A percentile compares a stretch with the other conserved stretches of the same genome.
Evolutionary conservation across 176 grass and related monocot genomes (phyloP).

Genomic region (Carex kokanica): DNA sequence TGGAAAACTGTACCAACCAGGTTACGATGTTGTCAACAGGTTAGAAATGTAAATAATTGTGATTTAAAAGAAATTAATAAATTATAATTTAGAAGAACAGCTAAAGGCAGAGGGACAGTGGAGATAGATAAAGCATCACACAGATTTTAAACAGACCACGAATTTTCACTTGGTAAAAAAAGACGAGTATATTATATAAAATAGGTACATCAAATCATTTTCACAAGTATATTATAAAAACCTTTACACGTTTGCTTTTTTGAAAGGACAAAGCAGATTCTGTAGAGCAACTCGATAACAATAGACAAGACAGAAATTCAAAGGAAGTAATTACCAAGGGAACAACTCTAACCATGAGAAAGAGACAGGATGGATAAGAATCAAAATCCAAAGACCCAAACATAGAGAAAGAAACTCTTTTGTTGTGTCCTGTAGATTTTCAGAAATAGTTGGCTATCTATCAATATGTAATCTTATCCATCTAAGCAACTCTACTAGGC

Average conservation of each 20-base stretch:
- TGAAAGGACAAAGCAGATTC: not conserved
- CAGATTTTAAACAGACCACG: not conserved
- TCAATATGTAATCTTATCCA: not conserved
- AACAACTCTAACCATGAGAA: conserved; percentile 16
- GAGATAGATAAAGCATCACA: not conserved
- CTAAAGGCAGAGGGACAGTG: not conserved
- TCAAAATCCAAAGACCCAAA: not conserved
- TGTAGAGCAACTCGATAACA: not conserved
- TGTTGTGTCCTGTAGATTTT: conserved; percentile 2
- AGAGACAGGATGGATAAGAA: not conserved
- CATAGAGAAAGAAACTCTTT: conserved; percentile 4
- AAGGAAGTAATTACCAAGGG: conserved; percentile 9
- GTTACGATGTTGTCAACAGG: not conserved
- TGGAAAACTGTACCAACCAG: conserved; percentile 50
- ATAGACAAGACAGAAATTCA: not conserved
- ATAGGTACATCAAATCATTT: not conserved
- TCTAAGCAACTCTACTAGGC: not conserved
- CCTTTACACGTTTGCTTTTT: not conserved
- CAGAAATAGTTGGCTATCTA: conserved; percentile 9
- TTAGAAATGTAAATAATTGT: not conserved
- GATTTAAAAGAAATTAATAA: conserved; percentile 5
- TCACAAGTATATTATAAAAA: not conserved
- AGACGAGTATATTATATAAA: no score
- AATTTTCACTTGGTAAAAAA: not conserved
- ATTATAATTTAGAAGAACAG: not conserved